These are phyloP conservation scores for Calonectria naviculata DNA, from an alignment of 2,329 filamentous ascomycete genomes.

Conservation along the genomic window DNA sequence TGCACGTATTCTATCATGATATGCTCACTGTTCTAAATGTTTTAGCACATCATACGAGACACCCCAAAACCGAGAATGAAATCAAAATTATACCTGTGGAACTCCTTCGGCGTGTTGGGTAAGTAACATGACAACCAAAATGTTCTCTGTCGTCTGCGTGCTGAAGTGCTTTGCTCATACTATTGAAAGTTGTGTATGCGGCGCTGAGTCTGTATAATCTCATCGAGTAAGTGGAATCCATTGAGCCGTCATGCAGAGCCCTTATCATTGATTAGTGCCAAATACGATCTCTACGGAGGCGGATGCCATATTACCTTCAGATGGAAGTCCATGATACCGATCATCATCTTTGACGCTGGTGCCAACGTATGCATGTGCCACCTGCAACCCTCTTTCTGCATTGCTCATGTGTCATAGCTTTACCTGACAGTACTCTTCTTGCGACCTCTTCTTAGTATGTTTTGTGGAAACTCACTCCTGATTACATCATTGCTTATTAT, in stretches of 20 bases:
- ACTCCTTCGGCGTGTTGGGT: not conserved
- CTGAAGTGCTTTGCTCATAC: not conserved
- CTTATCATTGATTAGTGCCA: not conserved
- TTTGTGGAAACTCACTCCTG: too few species aligned
- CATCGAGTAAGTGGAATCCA: not conserved
- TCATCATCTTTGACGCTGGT: not conserved
- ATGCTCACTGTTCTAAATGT: not conserved
- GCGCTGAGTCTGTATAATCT: not conserved
- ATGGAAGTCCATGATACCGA: not conserved
- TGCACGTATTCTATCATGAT: too few species aligned
- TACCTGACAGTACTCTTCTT: not conserved
- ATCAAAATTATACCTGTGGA: not conserved
- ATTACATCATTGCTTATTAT: not conserved
- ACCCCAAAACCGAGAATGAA: not conserved
- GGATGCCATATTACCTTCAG: not conserved
- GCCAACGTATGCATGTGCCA: not conserved
- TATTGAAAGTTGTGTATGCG: not conserved
- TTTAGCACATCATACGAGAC: not conserved
- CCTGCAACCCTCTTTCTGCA: not conserved
- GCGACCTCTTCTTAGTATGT: not conserved
- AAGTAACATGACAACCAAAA: not conserved
- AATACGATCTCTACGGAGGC: not conserved
- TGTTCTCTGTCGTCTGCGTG: too few species aligned
- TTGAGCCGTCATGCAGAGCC: not conserved
- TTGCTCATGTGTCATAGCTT: not conserved